phyloP scores from a whole-genome alignment of 805 yeast species.

The Vanderwaltozyma yarrowii region DNA sequence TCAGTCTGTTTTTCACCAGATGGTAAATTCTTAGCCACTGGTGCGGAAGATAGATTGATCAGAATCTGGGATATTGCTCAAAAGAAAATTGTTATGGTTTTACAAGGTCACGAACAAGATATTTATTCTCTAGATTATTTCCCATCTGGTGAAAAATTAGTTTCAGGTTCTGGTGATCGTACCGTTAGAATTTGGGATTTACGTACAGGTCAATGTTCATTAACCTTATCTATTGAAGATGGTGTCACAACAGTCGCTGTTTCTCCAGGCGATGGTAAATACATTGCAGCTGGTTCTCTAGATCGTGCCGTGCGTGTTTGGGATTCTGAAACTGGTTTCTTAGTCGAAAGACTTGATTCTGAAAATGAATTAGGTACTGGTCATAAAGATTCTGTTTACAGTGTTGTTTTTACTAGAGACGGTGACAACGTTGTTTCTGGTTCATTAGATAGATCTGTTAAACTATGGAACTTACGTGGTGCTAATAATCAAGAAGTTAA shows the following conservation, averaged over 20 bases:
- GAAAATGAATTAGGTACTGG: conserved; percentile 86
- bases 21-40: conserved; percentile 87
- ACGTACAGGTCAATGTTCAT: conserved; percentile 73
- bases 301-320: conserved; percentile 94
- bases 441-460: conserved; percentile 89
- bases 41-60: conserved; percentile 82
- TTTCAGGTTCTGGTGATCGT: conserved; percentile 93
- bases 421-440: conserved; percentile 92
- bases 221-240: conserved; percentile 86
- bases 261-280: conserved; percentile 78
- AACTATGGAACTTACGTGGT: conserved; percentile 70
- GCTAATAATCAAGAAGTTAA: conserved; percentile 32
- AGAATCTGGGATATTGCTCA: conserved; percentile 93
- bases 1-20: conserved; percentile 96
- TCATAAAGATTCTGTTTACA: conserved; percentile 91
- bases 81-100: conserved; percentile 71
- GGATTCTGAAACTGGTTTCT: conserved; percentile 87
- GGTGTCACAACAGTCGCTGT: conserved; percentile 98
- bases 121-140: conserved; percentile 91
- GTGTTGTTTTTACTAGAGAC: conserved; percentile 85
- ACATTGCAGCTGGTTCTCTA: conserved; percentile 92
- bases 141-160: conserved; percentile 87
- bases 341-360: conserved; percentile 85
- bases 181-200: conserved; percentile 96
- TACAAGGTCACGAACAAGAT: conserved; percentile 95